Conservation (phyloP, 2,329 filamentous ascomycete genomes). For the Tolypocladium inflatum region DNA sequence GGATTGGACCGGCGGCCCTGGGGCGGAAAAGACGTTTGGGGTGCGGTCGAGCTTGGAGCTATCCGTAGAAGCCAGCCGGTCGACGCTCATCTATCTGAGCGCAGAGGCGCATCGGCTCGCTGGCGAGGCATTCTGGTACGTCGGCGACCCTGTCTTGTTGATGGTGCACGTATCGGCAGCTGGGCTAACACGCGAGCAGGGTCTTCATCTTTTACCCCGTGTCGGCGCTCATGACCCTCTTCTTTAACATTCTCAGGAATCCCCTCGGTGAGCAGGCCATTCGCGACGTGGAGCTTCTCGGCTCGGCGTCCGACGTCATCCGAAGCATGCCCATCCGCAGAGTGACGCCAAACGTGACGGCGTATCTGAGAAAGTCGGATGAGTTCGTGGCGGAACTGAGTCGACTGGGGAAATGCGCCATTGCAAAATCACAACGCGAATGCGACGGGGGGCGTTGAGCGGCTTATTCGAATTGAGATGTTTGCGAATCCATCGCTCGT, state of each 20-base stretch:
- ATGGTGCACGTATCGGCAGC: not conserved
- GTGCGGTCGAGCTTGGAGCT: slow-evolving; percentile 44
- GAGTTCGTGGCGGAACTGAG: slow-evolving; percentile 34
- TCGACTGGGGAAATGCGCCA: slow-evolving; percentile 31
- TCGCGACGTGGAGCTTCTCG: slow-evolving; percentile 36
- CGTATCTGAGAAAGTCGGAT: slow-evolving; percentile 29
- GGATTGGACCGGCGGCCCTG: slow-evolving; percentile 10
- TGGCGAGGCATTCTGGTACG: slow-evolving; percentile 40
- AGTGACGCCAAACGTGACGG: slow-evolving; percentile 23
- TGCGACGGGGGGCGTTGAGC: not conserved
- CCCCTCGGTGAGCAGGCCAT: slow-evolving; percentile 32
- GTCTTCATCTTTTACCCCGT: slow-evolving; percentile 47
- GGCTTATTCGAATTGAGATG: not conserved
- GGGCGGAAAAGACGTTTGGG: slow-evolving; percentile 22
- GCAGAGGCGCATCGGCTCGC: slow-evolving; percentile 30
- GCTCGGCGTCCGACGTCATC: slow-evolving; percentile 31
- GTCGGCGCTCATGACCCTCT: slow-evolving; percentile 42
- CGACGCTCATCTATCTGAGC: slow-evolving; percentile 39
- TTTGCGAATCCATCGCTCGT: no score
- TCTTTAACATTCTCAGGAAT: slow-evolving; percentile 42
- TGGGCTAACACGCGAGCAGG: slow-evolving; percentile 21
- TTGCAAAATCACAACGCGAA: slow-evolving; percentile 17
- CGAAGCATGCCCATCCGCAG: slow-evolving; percentile 22
- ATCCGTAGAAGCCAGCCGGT: slow-evolving; percentile 45
- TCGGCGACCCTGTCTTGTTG: not conserved